These are phyloP conservation scores for Fusarium nodosum DNA, from an alignment of 2,329 filamentous ascomycete species.

Conservation along the genomic window DNA sequence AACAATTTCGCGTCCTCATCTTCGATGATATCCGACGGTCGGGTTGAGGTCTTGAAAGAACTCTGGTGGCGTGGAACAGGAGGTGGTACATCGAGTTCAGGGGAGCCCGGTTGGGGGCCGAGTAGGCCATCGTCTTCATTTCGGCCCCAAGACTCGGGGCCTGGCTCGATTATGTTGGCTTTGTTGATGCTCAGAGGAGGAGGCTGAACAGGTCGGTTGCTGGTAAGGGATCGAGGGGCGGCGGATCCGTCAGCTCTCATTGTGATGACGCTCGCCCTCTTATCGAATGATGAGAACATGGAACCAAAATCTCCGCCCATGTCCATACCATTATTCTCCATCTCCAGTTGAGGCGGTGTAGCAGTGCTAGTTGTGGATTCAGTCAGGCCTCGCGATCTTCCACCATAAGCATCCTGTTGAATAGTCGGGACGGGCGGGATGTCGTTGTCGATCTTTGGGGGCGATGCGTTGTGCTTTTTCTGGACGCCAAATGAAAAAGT, in stretches of 20 bases:
- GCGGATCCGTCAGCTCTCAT: conserved; percentile 58
- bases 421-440: conserved; percentile 57
- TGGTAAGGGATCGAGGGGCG: conserved; percentile 62
- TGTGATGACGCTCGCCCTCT: conserved; percentile 66
- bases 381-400: conserved; percentile 65
- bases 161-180: conserved; percentile 60
- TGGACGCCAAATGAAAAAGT: conserved; percentile 72
- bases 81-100: conserved; percentile 56
- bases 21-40: conserved; percentile 58
- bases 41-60: conserved; percentile 52
- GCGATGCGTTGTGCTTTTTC: conserved; percentile 61
- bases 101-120: conserved; percentile 55
- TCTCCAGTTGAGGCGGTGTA: conserved; percentile 64
- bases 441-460: conserved; percentile 52
- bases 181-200: conserved; percentile 64
- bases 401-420: conserved; percentile 51
- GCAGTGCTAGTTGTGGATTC: conserved; percentile 67
- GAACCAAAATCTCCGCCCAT: conserved; percentile 70
- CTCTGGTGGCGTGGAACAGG: conserved; percentile 58
- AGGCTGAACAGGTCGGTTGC: conserved; percentile 59
- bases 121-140: conserved; percentile 63
- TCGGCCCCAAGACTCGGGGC: conserved; percentile 66
- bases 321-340: conserved; percentile 63
- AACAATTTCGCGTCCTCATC: conserved; percentile 68
- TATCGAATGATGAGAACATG: conserved; percentile 69